Evolutionary conservation across 495 filamentous ascomycete genomes (phyloP).

Genomic region (Penicillium simplicissimum): DNA sequence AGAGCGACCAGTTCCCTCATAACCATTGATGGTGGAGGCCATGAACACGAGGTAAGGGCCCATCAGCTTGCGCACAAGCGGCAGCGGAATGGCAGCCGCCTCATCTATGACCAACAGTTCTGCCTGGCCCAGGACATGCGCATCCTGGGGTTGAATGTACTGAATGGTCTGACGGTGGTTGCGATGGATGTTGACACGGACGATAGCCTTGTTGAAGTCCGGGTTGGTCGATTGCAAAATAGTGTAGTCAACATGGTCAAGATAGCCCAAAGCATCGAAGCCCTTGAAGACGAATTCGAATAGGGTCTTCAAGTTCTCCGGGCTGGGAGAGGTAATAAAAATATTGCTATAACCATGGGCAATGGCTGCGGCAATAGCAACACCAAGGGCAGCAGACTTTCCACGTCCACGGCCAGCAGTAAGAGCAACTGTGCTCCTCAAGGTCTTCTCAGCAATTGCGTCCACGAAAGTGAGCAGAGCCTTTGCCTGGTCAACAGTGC

Average conservation of each 20-base stretch:
- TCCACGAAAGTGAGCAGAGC: slow-evolving; percentile 93
- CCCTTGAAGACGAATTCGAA: slow-evolving; percentile 99
- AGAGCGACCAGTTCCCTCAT: slow-evolving; percentile 95
- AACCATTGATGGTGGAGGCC: slow-evolving; percentile 98
- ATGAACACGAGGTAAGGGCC: slow-evolving; percentile 99
- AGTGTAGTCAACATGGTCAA: slow-evolving; percentile 94
- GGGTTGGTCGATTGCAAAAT: slow-evolving; percentile 99
- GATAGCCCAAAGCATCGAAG: slow-evolving; percentile 89
- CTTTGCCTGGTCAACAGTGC: slow-evolving; percentile 93
- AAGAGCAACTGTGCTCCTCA: slow-evolving; percentile 88
- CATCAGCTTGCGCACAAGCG: slow-evolving; percentile 89
- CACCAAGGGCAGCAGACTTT: slow-evolving; percentile 93
- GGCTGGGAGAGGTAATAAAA: slow-evolving; percentile 97
- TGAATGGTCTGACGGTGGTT: slow-evolving; percentile 98
- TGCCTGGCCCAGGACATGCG: slow-evolving; percentile 91
- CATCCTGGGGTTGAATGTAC: slow-evolving; percentile 95
- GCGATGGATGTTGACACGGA: slow-evolving; percentile 91
- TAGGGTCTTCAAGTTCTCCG: slow-evolving; percentile 96
- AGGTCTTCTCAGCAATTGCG: slow-evolving; percentile 92
- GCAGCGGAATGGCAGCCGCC: slow-evolving; percentile 93
- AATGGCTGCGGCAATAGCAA: slow-evolving; percentile 90
- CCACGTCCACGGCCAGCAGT: slow-evolving; percentile 94
- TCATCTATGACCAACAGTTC: slow-evolving; percentile 97
- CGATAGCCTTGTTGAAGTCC: slow-evolving; percentile 98
- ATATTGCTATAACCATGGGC: slow-evolving; percentile 98